These are phyloP conservation scores for Ceratopteris richardii DNA, from an alignment of 75 land plant genomes.

Conservation along the genomic window DNA sequence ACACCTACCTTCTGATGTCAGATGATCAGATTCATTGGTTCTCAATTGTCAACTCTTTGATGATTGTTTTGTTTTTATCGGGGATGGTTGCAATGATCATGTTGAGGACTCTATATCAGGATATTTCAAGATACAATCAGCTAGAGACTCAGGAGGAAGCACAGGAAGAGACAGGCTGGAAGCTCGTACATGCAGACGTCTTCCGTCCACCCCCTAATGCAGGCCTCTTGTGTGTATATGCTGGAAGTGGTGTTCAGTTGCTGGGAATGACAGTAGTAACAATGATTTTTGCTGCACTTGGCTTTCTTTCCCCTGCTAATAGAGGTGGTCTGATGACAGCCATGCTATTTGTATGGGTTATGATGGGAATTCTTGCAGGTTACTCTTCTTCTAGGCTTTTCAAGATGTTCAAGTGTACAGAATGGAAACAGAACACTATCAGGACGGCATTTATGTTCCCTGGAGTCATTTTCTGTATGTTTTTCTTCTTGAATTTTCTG, in stretches of 20 bases:
- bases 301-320: slow-evolving; percentile 26
- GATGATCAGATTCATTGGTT: slow-evolving; percentile 34
- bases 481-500: slow-evolving; percentile 21
- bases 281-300: slow-evolving; percentile 22
- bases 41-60: slow-evolving; percentile 25
- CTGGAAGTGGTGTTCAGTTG: slow-evolving; percentile 28
- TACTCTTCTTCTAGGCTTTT: slow-evolving; percentile 20
- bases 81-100: slow-evolving; percentile 36
- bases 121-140: slow-evolving; percentile 28
- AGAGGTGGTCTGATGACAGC: slow-evolving; percentile 32
- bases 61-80: slow-evolving; percentile 27
- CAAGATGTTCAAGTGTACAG: slow-evolving; percentile 25
- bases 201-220: slow-evolving; percentile 26
- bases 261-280: slow-evolving; percentile 30
- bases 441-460: slow-evolving; percentile 25
- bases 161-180: slow-evolving; percentile 33
- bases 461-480: slow-evolving; percentile 13
- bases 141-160: slow-evolving; percentile 27
- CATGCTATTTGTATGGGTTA: slow-evolving; percentile 18
- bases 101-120: slow-evolving; percentile 29
- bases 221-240: slow-evolving; percentile 23
- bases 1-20: slow-evolving; percentile 22
- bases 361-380: slow-evolving; percentile 23
- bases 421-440: slow-evolving; percentile 21
- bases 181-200: slow-evolving; percentile 28